Base-by-base conservation (phyloP, 306 rosid species). In the Pterocarpus santalinus region DNA sequence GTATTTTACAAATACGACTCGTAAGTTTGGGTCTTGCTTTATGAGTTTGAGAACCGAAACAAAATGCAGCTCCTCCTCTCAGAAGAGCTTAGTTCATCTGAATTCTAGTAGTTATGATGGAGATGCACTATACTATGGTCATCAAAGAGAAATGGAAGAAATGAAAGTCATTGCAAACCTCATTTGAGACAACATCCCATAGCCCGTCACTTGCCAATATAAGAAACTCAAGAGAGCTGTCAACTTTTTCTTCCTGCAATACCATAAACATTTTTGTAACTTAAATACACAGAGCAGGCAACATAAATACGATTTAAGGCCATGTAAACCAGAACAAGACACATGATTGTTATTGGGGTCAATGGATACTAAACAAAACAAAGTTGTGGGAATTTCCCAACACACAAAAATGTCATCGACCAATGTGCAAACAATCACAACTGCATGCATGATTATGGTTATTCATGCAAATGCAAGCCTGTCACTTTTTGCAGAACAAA, bases 181-280 rank as follows among this genome's bases (percentile, higher is more conserved):
- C 97, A 65, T 94, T 94, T 69, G 98, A 44, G 88, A 94, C 98
- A 61, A 94, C 98, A 84, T 94, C 98, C 98, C 98, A 94, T 78
- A 94, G 81, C 65, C 98, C 98, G 67, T 94, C 98, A 77, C 98
- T 94, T 17, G 98, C 98, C 75, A 94, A 87, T 78, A 94, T 94
- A 79, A 94, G 98, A 89, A 94, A 92, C 86, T 94, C 98, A 2
- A 94, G 97, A 47, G 97, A 87, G 86, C 89, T 91, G 74, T 94
- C 98, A 66, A 94, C 83, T 81, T 89, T 94, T 87, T 88, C 97
- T 80, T 94, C 98, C 97, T 94, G 91, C 65, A 85, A 82, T 65
- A 66, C 36, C 69, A 72, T 65, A 82, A 79, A 7, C 16, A 38
- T 57, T 8, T 43, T 43, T 43, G 49, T n/a, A 86, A 17, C 75